phyloP scores from a whole-genome alignment of 2,329 filamentous ascomycete species.

The Neonectria sp. region DNA sequence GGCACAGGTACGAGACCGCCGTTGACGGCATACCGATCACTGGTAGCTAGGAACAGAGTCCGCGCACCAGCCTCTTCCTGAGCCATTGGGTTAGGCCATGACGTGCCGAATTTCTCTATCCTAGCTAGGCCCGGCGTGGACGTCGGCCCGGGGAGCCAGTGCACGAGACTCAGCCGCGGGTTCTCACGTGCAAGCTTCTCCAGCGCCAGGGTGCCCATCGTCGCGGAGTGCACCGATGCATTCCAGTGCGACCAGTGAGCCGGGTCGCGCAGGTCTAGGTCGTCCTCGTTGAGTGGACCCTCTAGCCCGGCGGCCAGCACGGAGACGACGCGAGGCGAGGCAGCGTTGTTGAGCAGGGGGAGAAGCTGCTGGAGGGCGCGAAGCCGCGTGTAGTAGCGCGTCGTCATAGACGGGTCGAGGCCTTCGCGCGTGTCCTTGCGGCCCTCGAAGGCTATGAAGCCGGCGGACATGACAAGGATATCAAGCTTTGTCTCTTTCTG shows the following conservation, averaged over 20 bases:
- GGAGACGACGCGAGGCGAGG: background rate
- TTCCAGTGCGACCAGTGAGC: constrained; percentile 9
- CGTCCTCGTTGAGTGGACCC: background rate
- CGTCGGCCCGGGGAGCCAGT: constrained; percentile 16
- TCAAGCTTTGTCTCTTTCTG: constrained; percentile 16
- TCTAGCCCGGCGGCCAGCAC: constrained; percentile 5
- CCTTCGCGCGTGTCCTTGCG: constrained; percentile 19
- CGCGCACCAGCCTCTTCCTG: constrained; percentile 9
- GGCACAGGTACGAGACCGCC: background rate
- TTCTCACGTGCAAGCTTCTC: constrained; percentile 5
- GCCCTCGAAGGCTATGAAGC: constrained; percentile 26
- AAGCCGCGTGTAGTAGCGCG: constrained; percentile 22
- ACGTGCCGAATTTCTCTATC: constrained; percentile 9
- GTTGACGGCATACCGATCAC: background rate
- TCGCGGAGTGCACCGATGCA: constrained; percentile 22
- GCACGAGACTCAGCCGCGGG: constrained; percentile 15
- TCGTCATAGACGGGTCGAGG: constrained; percentile 27
- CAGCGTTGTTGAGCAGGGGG: constrained; percentile 19
- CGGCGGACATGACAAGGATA: constrained; percentile 17
- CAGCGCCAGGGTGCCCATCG: constrained; percentile 23
- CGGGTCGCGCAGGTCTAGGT: constrained; percentile 9
- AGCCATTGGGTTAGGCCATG: background rate
- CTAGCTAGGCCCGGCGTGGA: background rate
- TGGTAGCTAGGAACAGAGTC: constrained; percentile 14
- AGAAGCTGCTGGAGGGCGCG: constrained; percentile 14